Conservation (phyloP, 345 rosid species). For the Moringa oleifera region DNA sequence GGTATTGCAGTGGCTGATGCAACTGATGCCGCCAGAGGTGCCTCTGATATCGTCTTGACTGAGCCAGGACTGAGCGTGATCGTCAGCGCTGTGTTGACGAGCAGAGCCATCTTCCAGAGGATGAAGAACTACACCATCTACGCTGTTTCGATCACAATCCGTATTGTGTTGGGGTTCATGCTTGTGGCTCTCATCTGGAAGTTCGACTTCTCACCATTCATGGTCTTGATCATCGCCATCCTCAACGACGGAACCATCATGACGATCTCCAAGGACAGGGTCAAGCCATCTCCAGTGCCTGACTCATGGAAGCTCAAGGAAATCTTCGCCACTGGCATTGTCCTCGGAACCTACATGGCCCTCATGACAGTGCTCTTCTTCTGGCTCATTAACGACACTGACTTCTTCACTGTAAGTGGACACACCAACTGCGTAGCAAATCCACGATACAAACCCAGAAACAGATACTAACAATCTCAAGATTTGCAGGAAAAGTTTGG, state of each 20-base stretch:
- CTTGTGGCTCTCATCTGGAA: constrained; percentile 70
- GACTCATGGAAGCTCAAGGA: constrained; percentile 84
- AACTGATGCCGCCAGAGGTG: constrained; percentile 77
- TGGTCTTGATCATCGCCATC: constrained; percentile 77
- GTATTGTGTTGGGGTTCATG: constrained; percentile 76
- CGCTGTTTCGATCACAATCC: constrained; percentile 81
- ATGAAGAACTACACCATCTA: constrained; percentile 94
- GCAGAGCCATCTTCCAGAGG: constrained; percentile 84
- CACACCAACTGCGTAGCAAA: no score
- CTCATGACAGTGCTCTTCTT: constrained; percentile 53
- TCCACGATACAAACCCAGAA: neutral
- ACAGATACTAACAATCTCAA: neutral
- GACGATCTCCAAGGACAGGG: constrained; percentile 81
- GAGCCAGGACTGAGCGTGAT: constrained; percentile 82
- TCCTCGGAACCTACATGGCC: constrained; percentile 73
- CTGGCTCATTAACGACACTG: constrained; percentile 57
- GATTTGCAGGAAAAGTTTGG: constrained; percentile 45
- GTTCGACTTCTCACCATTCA: constrained; percentile 82
- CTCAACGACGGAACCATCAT: constrained; percentile 83
- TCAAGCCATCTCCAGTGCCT: constrained; percentile 73
- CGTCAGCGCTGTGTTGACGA: constrained; percentile 67
- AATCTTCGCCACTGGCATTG: constrained; percentile 68
- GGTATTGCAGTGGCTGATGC: constrained; percentile 87
- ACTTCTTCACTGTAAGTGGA: constrained; percentile 55
- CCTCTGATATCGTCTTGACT: constrained; percentile 74